Evolutionary conservation across 306 rosid genomes (phyloP).

Genomic region (Rubus idaeus): DNA sequence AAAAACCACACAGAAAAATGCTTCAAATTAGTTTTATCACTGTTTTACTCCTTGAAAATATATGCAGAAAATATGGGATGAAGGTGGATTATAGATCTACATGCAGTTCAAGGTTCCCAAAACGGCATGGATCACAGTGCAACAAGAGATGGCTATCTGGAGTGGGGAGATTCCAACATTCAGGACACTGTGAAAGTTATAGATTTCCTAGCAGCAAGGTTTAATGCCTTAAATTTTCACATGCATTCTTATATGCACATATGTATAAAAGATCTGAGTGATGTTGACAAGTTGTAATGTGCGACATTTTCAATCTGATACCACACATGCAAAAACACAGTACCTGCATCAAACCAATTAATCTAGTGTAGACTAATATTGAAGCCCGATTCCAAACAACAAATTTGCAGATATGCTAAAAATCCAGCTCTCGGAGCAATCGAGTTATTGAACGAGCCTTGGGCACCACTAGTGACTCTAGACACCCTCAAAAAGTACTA

Average conservation of each 20-base stretch:
- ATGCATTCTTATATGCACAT: background rate
- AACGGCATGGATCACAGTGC: conserved; percentile 58
- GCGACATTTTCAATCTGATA: no score
- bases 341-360: no score
- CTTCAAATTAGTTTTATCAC: background rate
- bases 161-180: conserved; percentile 57
- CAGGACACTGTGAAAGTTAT: conserved; percentile 46
- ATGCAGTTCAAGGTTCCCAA: conserved; percentile 60
- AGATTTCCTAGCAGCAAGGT: conserved; percentile 57
- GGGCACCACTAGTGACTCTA: conserved; percentile 34
- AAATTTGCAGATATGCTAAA: conserved; percentile 40
- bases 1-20: background rate
- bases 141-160: conserved; percentile 53
- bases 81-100: conserved; percentile 62
- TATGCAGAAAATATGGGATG: conserved; percentile 48
- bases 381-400: background rate
- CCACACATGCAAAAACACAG: no score
- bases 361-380: no score
- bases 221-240: background rate
- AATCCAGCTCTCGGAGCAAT: conserved; percentile 43
- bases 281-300: no score
- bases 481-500: conserved; percentile 43
- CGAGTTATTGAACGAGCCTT: conserved; percentile 61
- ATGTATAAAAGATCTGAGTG: no score
- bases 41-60: background rate